These are phyloP conservation scores for Ulvella scutata DNA, from an alignment of 139 green algal species.

Conservation along the genomic window DNA sequence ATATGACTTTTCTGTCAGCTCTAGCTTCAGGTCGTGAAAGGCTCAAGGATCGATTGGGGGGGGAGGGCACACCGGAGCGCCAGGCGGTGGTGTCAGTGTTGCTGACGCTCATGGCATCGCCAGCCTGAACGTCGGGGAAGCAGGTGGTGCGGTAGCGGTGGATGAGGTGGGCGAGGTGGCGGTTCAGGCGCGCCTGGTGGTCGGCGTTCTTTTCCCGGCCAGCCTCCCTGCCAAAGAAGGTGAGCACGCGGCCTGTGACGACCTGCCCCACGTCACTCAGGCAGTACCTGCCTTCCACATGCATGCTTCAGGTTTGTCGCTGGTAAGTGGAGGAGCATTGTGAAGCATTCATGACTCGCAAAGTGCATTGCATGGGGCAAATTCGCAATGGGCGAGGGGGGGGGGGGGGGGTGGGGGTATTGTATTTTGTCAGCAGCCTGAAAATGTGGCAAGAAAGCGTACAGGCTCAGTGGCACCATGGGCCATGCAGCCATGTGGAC, in stretches of 20 bases:
- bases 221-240: background rate
- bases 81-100: background rate
- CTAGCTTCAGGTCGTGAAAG: background rate
- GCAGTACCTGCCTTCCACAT: background rate
- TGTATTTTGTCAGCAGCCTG: too few relatives aligned
- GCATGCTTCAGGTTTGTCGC: too few relatives aligned
- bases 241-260: background rate
- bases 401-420: too few relatives aligned
- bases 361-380: too few relatives aligned
- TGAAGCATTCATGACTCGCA: too few relatives aligned
- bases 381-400: too few relatives aligned
- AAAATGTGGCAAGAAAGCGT: too few relatives aligned
- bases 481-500: too few relatives aligned
- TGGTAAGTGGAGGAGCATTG: too few relatives aligned
- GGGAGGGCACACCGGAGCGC: background rate
- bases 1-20: background rate
- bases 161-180: background rate
- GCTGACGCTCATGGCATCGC: background rate
- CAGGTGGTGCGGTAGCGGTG: background rate
- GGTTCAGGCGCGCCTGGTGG: background rate
- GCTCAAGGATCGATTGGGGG: background rate
- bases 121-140: background rate
- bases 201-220: background rate
- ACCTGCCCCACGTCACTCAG: background rate
- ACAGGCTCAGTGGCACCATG: too few relatives aligned